phyloP scores from a whole-genome alignment of 495 filamentous ascomycete genomes.

The Oleoguttula mirabilis region DNA sequence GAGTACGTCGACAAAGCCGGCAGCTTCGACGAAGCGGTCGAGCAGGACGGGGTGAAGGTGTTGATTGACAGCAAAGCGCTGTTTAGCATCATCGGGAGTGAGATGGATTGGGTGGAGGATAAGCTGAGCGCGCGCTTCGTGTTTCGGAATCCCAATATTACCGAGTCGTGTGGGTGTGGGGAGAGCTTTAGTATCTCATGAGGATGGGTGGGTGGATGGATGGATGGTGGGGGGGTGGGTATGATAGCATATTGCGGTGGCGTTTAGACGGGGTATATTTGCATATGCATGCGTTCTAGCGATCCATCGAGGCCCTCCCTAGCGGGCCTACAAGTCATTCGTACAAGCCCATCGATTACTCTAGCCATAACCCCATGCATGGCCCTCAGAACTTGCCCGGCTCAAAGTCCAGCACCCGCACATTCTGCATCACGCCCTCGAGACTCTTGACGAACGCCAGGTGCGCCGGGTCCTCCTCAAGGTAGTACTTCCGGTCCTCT shows the following conservation, averaged over 20 bases:
- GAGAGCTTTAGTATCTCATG: constrained; percentile 85
- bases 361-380: too few species aligned
- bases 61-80: constrained; percentile 93
- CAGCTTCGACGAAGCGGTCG: constrained; percentile 80
- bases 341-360: too few species aligned
- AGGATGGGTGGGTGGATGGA: neutral
- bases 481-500: constrained; percentile 29
- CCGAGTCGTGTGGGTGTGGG: constrained; percentile 84
- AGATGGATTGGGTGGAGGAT: constrained; percentile 99
- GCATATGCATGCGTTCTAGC: constrained; percentile 1
- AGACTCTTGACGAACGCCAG: constrained; percentile 24
- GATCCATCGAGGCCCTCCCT: too few species aligned
- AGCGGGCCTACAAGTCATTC: too few species aligned
- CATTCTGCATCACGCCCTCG: constrained; percentile 24
- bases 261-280: too few species aligned
- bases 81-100: constrained; percentile 94
- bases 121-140: constrained; percentile 81
- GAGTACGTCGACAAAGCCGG: constrained; percentile 89
- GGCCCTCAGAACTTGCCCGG: constrained; percentile 25
- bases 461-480: constrained; percentile 33
- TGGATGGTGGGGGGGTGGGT: too few species aligned
- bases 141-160: constrained; percentile 96
- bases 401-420: constrained; percentile 34
- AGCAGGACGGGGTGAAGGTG: constrained; percentile 93
- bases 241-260: neutral